These are phyloP conservation scores for Xylaria cubensis DNA, from an alignment of 495 filamentous ascomycete species.

Conservation along the genomic window DNA sequence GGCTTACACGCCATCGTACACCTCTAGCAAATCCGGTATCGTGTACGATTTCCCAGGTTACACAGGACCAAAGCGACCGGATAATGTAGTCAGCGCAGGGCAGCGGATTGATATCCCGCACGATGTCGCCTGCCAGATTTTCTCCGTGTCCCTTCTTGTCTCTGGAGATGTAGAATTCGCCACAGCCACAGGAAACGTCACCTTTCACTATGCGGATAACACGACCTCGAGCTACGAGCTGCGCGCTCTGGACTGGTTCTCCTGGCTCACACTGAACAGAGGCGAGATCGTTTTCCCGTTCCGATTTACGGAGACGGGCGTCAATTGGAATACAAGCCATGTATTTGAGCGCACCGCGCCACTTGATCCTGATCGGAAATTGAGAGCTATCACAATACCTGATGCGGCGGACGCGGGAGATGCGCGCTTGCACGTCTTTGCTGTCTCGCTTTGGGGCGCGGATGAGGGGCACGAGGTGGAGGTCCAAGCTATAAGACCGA, in stretches of 20 bases:
- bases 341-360: conserved; percentile 59
- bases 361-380: conserved; percentile 54
- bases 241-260: conserved; percentile 55
- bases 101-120: conserved; percentile 49
- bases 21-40: conserved; percentile 50
- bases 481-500: conserved; percentile 59
- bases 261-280: conserved; percentile 55
- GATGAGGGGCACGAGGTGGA: conserved; percentile 28
- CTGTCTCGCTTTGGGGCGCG: conserved; percentile 44
- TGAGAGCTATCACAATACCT: conserved; percentile 52
- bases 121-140: conserved; percentile 38
- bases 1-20: conserved; percentile 41
- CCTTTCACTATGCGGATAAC: conserved; percentile 55
- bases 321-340: conserved; percentile 59
- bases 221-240: conserved; percentile 48
- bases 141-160: conserved; percentile 57
- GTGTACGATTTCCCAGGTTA: conserved; percentile 57
- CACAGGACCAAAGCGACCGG: conserved; percentile 44
- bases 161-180: conserved; percentile 50
- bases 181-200: conserved; percentile 52
- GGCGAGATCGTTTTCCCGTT: conserved; percentile 59
- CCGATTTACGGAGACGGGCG: conserved; percentile 50
- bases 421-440: conserved; percentile 52
- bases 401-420: conserved; percentile 39
- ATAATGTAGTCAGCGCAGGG: conserved; percentile 54